Conservation (phyloP, 305 asterid species). For the Solanum hybrid region DNA sequence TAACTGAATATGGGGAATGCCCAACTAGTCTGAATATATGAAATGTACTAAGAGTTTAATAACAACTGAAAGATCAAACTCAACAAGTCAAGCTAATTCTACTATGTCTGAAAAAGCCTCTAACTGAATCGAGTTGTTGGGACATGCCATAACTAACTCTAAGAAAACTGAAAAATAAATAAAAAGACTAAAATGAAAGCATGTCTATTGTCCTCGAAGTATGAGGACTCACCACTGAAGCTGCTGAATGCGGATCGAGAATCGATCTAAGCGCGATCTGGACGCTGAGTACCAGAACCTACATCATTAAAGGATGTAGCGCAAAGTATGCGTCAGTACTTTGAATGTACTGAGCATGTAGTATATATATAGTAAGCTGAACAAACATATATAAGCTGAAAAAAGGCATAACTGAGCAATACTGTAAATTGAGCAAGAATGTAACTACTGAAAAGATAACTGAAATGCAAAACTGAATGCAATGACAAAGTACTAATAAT, state of each 20-base stretch:
- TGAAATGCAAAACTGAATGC: not conserved
- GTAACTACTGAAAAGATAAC: not conserved
- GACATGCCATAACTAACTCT: not conserved
- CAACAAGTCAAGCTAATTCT: not conserved
- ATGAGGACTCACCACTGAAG: not conserved
- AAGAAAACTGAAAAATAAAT: too few species aligned
- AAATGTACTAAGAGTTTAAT: not conserved
- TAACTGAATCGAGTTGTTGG: not conserved
- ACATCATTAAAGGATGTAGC: not conserved
- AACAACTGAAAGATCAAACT: not conserved
- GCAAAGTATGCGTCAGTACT: not conserved
- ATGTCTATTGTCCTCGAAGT: not conserved
- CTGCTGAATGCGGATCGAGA: not conserved
- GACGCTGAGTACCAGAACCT: not conserved
- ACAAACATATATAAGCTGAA: not conserved
- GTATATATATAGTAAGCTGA: too few species aligned
- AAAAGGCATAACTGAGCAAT: not conserved
- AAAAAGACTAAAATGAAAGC: not conserved
- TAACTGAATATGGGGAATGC: not conserved
- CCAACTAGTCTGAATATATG: not conserved
- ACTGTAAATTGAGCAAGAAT: not conserved
- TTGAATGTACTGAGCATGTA: not conserved
- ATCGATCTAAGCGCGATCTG: not conserved
- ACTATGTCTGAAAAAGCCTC: not conserved
- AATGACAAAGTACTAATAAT: not conserved